Conservation (phyloP, 768 basidiomycete genomes). For the Clathrus columnatus region DNA sequence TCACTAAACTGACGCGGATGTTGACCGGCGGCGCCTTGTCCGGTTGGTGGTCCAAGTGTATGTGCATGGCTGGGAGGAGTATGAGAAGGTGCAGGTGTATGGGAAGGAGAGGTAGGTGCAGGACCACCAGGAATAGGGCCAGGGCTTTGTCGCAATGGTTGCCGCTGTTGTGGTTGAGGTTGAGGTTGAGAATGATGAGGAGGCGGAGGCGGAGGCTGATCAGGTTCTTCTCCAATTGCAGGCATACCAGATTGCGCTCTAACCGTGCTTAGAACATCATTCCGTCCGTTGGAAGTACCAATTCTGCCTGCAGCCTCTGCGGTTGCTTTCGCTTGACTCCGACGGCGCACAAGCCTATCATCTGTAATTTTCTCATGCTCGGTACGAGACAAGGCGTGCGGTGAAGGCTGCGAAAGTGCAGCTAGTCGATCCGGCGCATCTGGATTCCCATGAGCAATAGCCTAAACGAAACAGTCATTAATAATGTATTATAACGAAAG, state of each 20-base stretch:
- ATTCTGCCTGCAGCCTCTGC: slow-evolving; percentile 32
- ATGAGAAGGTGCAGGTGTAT: background rate
- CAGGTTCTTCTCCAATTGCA: slow-evolving; percentile 43
- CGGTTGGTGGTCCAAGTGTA: background rate
- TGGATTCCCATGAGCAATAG: slow-evolving; percentile 64
- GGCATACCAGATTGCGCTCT: slow-evolving; percentile 36
- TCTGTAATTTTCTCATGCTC: slow-evolving; percentile 80
- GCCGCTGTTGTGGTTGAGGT: slow-evolving; percentile 12
- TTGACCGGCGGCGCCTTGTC: background rate
- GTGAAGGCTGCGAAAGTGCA: slow-evolving; percentile 55
- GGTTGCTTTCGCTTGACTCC: slow-evolving; percentile 60
- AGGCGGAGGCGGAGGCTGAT: slow-evolving; percentile 2
- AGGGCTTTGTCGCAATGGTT: background rate
- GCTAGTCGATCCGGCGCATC: slow-evolving; percentile 71
- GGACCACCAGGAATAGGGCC: background rate
- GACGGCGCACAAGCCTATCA: slow-evolving; percentile 69
- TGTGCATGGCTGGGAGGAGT: slow-evolving; percentile 11
- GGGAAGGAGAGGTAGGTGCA: background rate
- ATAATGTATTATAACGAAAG: background rate
- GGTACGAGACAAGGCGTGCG: slow-evolving; percentile 59
- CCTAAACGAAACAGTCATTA: slow-evolving; percentile 31
- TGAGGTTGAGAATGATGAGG: slow-evolving; percentile 11
- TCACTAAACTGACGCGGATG: slow-evolving; percentile 10
- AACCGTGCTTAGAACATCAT: slow-evolving; percentile 26
- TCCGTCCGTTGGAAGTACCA: slow-evolving; percentile 4